Evolutionary conservation across 2,329 filamentous ascomycete genomes (phyloP), one percentile per base, ranked within the genome.

Genomic region (Botrytis hyacinthi): DNA sequence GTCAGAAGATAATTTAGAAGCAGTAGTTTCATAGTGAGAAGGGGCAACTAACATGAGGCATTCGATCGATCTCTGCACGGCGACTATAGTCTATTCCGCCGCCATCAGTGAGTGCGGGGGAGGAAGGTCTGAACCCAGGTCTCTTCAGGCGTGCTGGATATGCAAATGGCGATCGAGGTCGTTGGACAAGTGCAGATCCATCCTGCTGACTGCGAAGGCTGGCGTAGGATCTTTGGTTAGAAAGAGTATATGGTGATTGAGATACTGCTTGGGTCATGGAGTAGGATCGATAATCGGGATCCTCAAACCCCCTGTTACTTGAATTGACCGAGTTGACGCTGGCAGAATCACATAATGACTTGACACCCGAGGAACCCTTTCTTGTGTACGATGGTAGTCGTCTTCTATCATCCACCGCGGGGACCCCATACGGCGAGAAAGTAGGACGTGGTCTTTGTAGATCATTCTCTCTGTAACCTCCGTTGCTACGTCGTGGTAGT

Each of bases 91-190:
- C 79, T 71, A 80, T 71, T 3, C 65, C 73, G n/a, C 79, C 80
- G n/a, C 78, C 79, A 76, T 80, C 79, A 18, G 79, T 80, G 51
- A 81, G 74, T 46, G 79, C 80, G 66, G 80, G 80, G 20, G 80
- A 81, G 26, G 78, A 80, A 59, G 80, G 80, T 4, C 79, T 79
- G 70, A 81, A 80, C 3, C 86, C 86, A 29, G 87, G 87, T 32
- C 88, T 85, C 78, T 85, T 88, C 48, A 89, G 80, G 29, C 88
- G 85, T 63, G 87, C 86, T 40, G 88, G 87, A 74, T 90, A 89
- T 35, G 87, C 87, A 74, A 87, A 89, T 1, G 88, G 88, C 35
- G 88, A 89, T 44, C 87, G 84, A 66, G 87, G 86, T n/a, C 87
- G 84, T 76, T 87, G 87, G 69, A 85, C 77, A 44, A 81, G 79